phyloP scores from a whole-genome alignment of 345 rosid species.

The Streptanthus diversifolius region DNA sequence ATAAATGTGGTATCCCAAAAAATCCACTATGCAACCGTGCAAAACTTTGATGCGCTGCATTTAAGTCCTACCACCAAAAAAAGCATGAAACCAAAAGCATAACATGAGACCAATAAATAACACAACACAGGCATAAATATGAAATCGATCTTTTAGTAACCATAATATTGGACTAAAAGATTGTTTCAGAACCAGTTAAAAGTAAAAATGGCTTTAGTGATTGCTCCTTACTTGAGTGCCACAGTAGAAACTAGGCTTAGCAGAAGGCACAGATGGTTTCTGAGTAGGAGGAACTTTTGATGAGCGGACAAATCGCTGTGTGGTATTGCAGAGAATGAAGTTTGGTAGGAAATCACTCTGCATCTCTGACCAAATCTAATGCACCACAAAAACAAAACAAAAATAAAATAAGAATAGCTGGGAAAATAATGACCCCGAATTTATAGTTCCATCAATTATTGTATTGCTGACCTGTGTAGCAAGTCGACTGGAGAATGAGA shows the following conservation, averaged over 20 bases:
- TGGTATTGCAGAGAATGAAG: constrained; percentile 95
- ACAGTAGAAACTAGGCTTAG: constrained; percentile 86
- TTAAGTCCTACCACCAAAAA: constrained; percentile 60
- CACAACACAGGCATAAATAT: neutral
- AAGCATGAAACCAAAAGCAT: neutral
- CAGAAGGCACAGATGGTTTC: constrained; percentile 90
- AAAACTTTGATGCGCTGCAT: constrained; percentile 96
- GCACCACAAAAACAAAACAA: constrained; percentile 11
- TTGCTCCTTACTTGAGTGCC: constrained; percentile 80
- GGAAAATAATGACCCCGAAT: neutral
- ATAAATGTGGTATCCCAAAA: constrained; percentile 85
- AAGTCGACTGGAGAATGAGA: constrained; percentile 93
- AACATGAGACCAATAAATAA: neutral
- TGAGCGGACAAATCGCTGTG: constrained; percentile 90
- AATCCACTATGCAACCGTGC: constrained; percentile 90
- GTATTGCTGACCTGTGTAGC: constrained; percentile 76
- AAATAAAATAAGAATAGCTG: neutral
- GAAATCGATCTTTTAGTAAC: neutral
- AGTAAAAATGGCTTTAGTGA: neutral
- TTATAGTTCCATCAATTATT: neutral
- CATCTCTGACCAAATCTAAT: constrained; percentile 98
- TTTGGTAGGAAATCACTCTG: constrained; percentile 95
- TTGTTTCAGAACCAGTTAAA: neutral
- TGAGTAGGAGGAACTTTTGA: constrained; percentile 77
- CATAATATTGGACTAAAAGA: neutral